phyloP scores from a whole-genome alignment of 2,329 filamentous ascomycete species.

The Xylariaceae sp. region DNA sequence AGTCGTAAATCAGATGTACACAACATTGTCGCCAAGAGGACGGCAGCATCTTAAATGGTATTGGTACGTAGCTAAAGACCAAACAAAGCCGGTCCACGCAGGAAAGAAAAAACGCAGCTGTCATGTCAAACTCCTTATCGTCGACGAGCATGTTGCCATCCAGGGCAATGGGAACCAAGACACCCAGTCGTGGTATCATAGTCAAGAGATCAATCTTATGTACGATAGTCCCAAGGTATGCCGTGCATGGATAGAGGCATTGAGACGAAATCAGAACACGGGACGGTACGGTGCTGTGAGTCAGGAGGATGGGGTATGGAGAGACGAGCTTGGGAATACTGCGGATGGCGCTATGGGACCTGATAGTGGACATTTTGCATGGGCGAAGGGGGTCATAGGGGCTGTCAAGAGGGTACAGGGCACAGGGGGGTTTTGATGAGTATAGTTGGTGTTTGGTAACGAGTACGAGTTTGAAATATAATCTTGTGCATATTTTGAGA shows the following conservation, averaged over 20 bases:
- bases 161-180: slow-evolving; percentile 78
- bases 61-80: slow-evolving; percentile 74
- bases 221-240: slow-evolving; percentile 64
- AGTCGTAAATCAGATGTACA: slow-evolving; percentile 59
- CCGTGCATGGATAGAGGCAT: slow-evolving; percentile 57
- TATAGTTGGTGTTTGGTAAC: neutral
- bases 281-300: slow-evolving; percentile 53
- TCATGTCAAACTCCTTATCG: slow-evolving; percentile 76
- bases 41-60: slow-evolving; percentile 56
- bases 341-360: slow-evolving; percentile 48
- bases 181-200: slow-evolving; percentile 77
- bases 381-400: slow-evolving; percentile 27
- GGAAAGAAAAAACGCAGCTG: slow-evolving; percentile 64
- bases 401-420: slow-evolving; percentile 29
- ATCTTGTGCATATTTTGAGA: no score
- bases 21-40: slow-evolving; percentile 47
- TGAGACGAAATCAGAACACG: slow-evolving; percentile 67
- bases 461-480: no score
- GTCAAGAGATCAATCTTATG: slow-evolving; percentile 75
- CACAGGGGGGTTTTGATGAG: slow-evolving; percentile 27
- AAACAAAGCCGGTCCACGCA: slow-evolving; percentile 64
- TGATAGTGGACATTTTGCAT: slow-evolving; percentile 42
- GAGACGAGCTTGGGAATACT: slow-evolving; percentile 47
- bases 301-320: slow-evolving; percentile 60
- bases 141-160: slow-evolving; percentile 66